These are phyloP conservation scores for Arabis hirsuta DNA, from an alignment of 345 rosid genomes.

Conservation along the genomic window DNA sequence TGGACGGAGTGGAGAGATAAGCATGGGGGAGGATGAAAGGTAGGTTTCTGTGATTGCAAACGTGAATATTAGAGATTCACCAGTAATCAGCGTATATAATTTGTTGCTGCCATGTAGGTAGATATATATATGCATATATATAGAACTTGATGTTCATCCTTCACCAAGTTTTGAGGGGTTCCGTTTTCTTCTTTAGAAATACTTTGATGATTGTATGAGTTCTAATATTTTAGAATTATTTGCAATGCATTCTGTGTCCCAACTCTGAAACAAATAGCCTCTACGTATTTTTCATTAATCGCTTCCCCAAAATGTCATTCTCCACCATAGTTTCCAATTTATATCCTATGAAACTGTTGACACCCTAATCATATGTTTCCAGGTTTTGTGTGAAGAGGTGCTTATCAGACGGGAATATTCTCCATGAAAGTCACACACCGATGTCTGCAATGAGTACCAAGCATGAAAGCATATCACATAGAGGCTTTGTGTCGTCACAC, in stretches of 20 bases:
- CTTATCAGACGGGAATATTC: conserved; percentile 91
- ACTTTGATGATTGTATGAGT: conserved; percentile 13
- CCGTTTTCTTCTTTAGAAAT: conserved; percentile 11
- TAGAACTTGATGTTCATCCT: conserved; percentile 18
- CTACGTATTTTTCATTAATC: conserved; percentile 7
- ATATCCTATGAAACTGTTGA: conserved; percentile 19
- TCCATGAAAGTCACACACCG: conserved; percentile 53
- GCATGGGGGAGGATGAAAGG: conserved; percentile 69
- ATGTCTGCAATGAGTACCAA: conserved; percentile 54
- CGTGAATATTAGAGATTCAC: conserved; percentile 10
- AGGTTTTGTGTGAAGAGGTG: conserved; percentile 84
- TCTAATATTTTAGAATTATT: conserved; percentile 13
- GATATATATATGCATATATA: neutral
- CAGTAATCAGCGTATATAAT: neutral
- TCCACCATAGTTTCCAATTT: conserved; percentile 6
- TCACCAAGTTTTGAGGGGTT: conserved; percentile 15
- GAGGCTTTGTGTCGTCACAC: conserved; percentile 50
- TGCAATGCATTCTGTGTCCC: conserved; percentile 15
- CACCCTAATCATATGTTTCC: conserved; percentile 36
- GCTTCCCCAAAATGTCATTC: conserved; percentile 5
- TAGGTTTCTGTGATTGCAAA: conserved; percentile 43
- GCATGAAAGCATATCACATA: conserved; percentile 52
- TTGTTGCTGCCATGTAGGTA: conserved; percentile 20
- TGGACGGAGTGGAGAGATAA: conserved; percentile 66
- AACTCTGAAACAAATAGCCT: conserved; percentile 17